Evolutionary conservation across 106 monocot species (phyloP).

Genomic region (Phalaenopsis equestris): DNA sequence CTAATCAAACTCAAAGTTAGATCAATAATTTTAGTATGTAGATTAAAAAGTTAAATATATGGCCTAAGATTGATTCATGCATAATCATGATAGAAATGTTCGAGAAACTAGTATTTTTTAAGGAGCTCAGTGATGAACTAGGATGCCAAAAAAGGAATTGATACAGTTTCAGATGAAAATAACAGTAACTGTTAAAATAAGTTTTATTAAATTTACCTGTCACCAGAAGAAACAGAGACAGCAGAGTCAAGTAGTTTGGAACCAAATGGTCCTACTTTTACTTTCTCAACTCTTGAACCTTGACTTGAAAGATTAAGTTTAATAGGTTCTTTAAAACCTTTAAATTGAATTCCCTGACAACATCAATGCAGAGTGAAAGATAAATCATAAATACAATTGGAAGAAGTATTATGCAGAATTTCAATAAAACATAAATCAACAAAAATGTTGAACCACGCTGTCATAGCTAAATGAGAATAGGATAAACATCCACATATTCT

Average conservation of each 20-base stretch:
- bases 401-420: neutral
- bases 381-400: slow-evolving; percentile 1
- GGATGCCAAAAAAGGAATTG: neutral
- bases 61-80: neutral
- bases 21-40: slow-evolving; percentile 2
- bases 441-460: neutral
- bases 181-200: neutral
- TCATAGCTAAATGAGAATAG: neutral
- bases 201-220: slow-evolving; percentile 33
- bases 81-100: neutral
- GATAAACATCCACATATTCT: neutral
- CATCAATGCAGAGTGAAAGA: slow-evolving; percentile 20
- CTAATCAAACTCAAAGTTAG: slow-evolving; percentile 30
- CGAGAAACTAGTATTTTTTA: neutral
- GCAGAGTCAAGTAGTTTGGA: slow-evolving; percentile 96
- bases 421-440: neutral
- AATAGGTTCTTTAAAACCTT: slow-evolving; percentile 41
- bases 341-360: slow-evolving; percentile 77
- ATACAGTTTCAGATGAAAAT: neutral
- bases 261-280: slow-evolving; percentile 84
- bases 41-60: neutral
- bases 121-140: neutral
- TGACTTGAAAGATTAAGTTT: slow-evolving; percentile 61
- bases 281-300: slow-evolving; percentile 63
- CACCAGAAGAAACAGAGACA: slow-evolving; percentile 63